These are phyloP conservation scores for Anacardium occidentale DNA, from an alignment of 345 rosid genomes.

Conservation along the genomic window DNA sequence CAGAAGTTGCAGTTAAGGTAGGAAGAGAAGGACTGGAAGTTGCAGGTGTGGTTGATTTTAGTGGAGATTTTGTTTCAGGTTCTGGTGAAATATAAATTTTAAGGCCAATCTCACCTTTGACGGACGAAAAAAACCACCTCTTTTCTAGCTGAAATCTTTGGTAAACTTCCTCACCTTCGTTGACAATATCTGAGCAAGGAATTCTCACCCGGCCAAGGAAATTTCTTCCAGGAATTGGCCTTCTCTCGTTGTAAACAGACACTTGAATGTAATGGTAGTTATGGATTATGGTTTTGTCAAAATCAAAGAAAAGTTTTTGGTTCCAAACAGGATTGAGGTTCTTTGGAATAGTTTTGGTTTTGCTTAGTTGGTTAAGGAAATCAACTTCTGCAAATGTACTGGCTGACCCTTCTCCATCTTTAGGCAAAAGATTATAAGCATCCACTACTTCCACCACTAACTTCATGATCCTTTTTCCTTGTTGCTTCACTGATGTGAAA, in stretches of 20 bases:
- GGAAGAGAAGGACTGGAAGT: constrained; percentile 8
- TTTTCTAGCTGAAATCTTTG: constrained; percentile 44
- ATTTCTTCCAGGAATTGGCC: constrained; percentile 42
- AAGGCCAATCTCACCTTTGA: constrained; percentile 61
- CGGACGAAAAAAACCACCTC: constrained; percentile 42
- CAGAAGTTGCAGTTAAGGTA: constrained; percentile 6
- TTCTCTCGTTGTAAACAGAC: constrained; percentile 47
- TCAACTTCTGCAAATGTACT: constrained; percentile 52
- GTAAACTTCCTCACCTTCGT: constrained; percentile 52
- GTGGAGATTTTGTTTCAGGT: constrained; percentile 23
- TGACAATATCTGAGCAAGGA: constrained; percentile 41
- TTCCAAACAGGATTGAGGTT: constrained; percentile 52
- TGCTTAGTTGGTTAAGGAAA: constrained; percentile 53
- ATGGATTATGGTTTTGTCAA: constrained; percentile 28
- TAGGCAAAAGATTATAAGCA: constrained; percentile 56
- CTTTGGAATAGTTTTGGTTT: constrained; percentile 46
- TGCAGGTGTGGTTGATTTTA: constrained; percentile 14
- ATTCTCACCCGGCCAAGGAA: constrained; percentile 48
- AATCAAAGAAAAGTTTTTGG: constrained; percentile 49
- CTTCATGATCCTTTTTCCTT: constrained; percentile 37
- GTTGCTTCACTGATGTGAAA: constrained; percentile 29
- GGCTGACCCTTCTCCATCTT: constrained; percentile 54
- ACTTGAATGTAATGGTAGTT: constrained; percentile 39
- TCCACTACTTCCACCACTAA: constrained; percentile 52
- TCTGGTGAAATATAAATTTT: constrained; percentile 33